phyloP scores from a whole-genome alignment of 345 rosid species.

The Litchi chinensis region DNA sequence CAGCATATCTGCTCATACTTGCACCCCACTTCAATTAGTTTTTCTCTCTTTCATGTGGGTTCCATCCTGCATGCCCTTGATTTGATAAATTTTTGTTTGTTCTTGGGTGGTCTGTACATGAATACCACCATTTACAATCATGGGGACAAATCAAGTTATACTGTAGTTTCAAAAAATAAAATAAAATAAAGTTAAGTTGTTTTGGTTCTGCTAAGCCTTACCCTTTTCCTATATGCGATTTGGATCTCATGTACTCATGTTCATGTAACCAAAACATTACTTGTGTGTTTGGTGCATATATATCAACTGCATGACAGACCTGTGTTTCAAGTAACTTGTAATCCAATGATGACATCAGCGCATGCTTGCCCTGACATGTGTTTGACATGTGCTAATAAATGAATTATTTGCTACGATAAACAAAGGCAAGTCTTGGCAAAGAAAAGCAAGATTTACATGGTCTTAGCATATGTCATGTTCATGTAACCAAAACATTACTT shows the following conservation, averaged over 20 bases:
- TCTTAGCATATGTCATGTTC: too few relatives aligned
- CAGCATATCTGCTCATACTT: not conserved
- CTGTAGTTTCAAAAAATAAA: too few relatives aligned
- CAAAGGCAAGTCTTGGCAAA: slow-evolving; percentile 78
- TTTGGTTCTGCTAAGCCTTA: not conserved
- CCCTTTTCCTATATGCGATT: too few relatives aligned
- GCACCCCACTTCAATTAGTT: not conserved
- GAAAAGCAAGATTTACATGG: slow-evolving; percentile 85
- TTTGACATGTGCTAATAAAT: not conserved
- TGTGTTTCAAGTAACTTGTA: not conserved
- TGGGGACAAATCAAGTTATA: too few relatives aligned
- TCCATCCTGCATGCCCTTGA: not conserved
- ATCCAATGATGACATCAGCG: too few relatives aligned
- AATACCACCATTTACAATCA: too few relatives aligned
- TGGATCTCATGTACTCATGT: too few relatives aligned
- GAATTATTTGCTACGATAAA: slow-evolving; percentile 13
- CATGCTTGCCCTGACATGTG: not conserved
- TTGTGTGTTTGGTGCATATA: not conserved
- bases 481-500: too few relatives aligned
- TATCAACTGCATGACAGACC: too few relatives aligned
- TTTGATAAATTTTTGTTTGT: too few relatives aligned
- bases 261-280: too few relatives aligned
- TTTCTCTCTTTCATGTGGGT: not conserved
- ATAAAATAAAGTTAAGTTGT: too few relatives aligned
- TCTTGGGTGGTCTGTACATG: not conserved